Evolutionary conservation across 768 basidiomycete species (phyloP).

Genomic region (Suillus spraguei): DNA sequence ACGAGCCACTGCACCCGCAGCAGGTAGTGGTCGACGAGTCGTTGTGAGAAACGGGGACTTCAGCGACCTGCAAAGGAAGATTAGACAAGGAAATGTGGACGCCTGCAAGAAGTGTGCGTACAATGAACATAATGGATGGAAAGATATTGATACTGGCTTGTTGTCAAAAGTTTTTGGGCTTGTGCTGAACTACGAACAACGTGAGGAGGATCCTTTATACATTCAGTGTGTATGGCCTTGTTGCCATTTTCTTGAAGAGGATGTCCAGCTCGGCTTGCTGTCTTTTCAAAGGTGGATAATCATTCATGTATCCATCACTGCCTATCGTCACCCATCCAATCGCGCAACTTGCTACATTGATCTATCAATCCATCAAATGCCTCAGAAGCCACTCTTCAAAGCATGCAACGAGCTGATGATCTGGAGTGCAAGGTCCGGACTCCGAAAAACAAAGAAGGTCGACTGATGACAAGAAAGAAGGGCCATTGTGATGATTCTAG

Average conservation of each 20-base stretch:
- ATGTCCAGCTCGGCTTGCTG: neutral
- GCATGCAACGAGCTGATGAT: neutral
- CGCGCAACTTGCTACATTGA: neutral
- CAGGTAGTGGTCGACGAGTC: neutral
- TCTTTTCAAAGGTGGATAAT: neutral
- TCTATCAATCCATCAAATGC: neutral
- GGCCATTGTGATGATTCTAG: neutral
- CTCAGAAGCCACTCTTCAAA: neutral
- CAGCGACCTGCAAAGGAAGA: neutral
- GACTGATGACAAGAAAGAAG: neutral
- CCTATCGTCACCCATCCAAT: neutral
- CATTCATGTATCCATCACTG: neutral
- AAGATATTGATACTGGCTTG: neutral
- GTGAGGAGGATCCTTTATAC: neutral
- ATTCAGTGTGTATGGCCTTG: neutral
- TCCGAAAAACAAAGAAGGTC: neutral
- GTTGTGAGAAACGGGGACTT: slow-evolving; percentile 5
- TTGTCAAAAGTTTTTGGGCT: neutral
- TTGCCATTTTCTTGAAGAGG: neutral
- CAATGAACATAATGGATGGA: neutral
- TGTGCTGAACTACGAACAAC: neutral
- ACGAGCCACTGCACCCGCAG: neutral
- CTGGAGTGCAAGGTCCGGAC: neutral
- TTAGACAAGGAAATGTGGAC: neutral
- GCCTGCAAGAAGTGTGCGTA: neutral